Evolutionary conservation across 192 early-diverging fungal genomes (phyloP).

Genomic region (Spinellus fusiger): DNA sequence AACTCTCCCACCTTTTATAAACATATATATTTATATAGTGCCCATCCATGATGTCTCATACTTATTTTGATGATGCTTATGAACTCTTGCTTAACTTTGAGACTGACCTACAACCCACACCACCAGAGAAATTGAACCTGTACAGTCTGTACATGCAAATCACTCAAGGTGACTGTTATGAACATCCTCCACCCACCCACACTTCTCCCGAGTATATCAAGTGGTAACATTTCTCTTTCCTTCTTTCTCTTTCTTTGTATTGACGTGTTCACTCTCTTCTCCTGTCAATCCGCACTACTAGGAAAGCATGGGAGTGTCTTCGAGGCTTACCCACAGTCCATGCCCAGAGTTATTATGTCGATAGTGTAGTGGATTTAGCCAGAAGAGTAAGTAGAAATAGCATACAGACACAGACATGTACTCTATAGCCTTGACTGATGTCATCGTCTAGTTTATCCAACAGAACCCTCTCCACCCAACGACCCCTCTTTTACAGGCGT

Average conservation of each 20-base stretch:
- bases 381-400: conserved; percentile 16
- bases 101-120: conserved; percentile 18
- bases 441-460: conserved; percentile 4
- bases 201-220: conserved; percentile 18
- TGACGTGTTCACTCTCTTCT: not conserved
- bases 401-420: not conserved
- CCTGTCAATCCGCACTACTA: not conserved
- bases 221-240: conserved; percentile 12
- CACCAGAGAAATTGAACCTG: conserved; percentile 25
- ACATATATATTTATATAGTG: too few relatives aligned
- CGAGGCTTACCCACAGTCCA: conserved; percentile 16
- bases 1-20: too few relatives aligned
- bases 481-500: too few relatives aligned
- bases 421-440: not conserved
- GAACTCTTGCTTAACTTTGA: too few relatives aligned
- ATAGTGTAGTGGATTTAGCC: conserved; percentile 12
- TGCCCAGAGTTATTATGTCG: conserved; percentile 27
- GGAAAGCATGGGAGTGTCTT: conserved; percentile 27
- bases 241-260: not conserved
- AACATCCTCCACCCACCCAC: conserved; percentile 15
- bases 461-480: too few relatives aligned
- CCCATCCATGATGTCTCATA: too few relatives aligned
- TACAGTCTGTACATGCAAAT: conserved; percentile 30
- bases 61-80: too few relatives aligned
- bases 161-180: conserved; percentile 16